These are phyloP conservation scores for Dactylonectria macrodidyma DNA, from an alignment of 2,329 filamentous ascomycete genomes.

Conservation along the genomic window DNA sequence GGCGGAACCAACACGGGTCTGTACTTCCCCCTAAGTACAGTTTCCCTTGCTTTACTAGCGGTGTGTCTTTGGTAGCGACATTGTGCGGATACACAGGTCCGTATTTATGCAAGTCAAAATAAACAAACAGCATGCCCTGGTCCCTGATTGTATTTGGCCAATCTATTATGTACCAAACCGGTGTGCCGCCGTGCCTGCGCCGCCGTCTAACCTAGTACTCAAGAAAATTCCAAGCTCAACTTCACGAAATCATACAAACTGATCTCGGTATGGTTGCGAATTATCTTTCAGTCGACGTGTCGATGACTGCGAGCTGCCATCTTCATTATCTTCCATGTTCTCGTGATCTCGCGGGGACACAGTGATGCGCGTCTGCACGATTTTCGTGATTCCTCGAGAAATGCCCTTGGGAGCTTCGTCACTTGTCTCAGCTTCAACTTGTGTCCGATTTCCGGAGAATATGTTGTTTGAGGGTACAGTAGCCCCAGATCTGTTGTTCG, in stretches of 20 bases:
- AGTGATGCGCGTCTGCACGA: conserved; percentile 42
- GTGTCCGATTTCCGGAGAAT: conserved; percentile 19
- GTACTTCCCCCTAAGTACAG: neutral
- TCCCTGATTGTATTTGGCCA: neutral
- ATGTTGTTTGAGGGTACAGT: conserved; percentile 12
- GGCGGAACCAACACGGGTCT: neutral
- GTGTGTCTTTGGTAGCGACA: neutral
- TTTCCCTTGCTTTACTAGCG: neutral
- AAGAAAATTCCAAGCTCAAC: neutral
- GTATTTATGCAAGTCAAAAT: neutral
- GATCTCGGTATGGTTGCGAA: neutral
- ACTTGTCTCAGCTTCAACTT: conserved; percentile 18
- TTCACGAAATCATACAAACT: conserved; percentile 6
- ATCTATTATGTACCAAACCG: neutral
- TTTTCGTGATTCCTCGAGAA: conserved; percentile 40
- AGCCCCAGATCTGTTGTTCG: neutral
- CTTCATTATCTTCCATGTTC: conserved; percentile 21
- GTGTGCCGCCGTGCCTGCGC: neutral
- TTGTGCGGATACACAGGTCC: neutral
- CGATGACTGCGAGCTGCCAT: conserved; percentile 19
- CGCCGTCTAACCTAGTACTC: neutral
- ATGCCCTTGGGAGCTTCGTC: neutral
- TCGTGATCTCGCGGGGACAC: conserved; percentile 29
- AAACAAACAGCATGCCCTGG: neutral
- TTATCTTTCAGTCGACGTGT: conserved; percentile 37